A percentile compares a stretch with the other conserved stretches of the same genome.
phyloP scores from a whole-genome alignment of 192 early-diverging fungal genomes.

The Backusella parvicylindrica region DNA sequence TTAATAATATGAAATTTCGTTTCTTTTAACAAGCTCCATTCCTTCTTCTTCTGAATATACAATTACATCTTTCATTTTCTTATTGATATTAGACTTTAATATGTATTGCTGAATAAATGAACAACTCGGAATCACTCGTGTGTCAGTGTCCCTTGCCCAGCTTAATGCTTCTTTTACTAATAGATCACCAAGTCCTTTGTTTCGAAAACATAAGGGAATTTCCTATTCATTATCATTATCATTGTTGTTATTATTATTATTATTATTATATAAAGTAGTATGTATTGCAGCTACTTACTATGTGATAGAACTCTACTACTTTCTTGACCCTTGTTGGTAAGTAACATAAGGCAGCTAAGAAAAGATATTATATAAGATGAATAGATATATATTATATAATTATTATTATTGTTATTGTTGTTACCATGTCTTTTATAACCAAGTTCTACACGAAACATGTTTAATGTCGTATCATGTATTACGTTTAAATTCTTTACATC shows the following conservation, averaged over 20 bases:
- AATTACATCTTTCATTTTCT: neutral
- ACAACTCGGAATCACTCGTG: constrained; percentile 11
- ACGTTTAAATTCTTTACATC: neutral
- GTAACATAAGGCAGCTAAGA: constrained; percentile 12
- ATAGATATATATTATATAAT: too few relatives aligned
- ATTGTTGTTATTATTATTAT: neutral
- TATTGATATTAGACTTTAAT: neutral
- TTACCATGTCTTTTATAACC: neutral
- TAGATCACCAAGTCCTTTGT: constrained; percentile 13
- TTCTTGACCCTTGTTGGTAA: constrained; percentile 3
- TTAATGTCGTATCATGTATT: constrained; percentile 5
- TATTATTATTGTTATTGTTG: neutral
- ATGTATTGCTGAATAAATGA: constrained; percentile 7
- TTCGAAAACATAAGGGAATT: constrained; percentile 13
- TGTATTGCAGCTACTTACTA: neutral
- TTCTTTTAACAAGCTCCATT: neutral
- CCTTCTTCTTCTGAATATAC: constrained; percentile 2
- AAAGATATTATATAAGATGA: too few relatives aligned
- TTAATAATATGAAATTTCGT: neutral
- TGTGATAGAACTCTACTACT: neutral
- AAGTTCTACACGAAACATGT: neutral
- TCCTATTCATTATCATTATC: too few relatives aligned
- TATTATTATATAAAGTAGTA: neutral
- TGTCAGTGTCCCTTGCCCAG: neutral
- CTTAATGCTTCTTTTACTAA: neutral